Evolutionary conservation across 768 basidiomycete genomes (phyloP).

Genomic region (Strobilomyces echinocephalus): DNA sequence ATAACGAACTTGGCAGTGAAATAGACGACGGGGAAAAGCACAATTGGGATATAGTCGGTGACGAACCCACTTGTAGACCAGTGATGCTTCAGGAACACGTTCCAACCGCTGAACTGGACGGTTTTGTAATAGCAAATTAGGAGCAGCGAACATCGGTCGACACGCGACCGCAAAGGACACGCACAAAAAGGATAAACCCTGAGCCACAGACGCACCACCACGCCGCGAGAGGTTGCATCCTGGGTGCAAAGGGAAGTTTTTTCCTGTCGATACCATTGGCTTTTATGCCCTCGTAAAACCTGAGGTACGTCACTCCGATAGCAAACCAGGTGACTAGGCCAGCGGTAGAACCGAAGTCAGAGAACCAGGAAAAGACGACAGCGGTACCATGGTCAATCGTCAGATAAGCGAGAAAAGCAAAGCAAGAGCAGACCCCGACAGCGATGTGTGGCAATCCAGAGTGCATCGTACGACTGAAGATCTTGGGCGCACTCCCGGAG

Average conservation of each 20-base stretch:
- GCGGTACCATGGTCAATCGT: conserved; percentile 32
- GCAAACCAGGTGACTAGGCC: conserved; percentile 46
- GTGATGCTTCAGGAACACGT: conserved; percentile 33
- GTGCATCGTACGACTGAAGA: not conserved
- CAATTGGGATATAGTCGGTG: conserved; percentile 37
- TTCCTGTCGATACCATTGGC: not conserved
- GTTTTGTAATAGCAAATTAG: not conserved
- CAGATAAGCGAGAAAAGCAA: conserved; percentile 40
- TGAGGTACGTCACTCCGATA: conserved; percentile 42
- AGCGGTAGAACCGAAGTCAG: conserved; percentile 31
- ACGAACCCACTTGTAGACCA: conserved; percentile 36
- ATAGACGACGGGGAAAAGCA: conserved; percentile 46
- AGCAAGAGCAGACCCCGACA: conserved; percentile 24
- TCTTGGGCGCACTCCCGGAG: conserved; percentile 47
- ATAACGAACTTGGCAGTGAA: conserved; percentile 12
- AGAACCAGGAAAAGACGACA: conserved; percentile 40
- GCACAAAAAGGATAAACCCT: conserved; percentile 33
- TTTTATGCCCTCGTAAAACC: conserved; percentile 44
- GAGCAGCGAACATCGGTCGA: too few species aligned
- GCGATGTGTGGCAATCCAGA: conserved; percentile 10
- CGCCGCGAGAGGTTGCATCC: conserved; percentile 21
- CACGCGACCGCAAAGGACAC: not conserved
- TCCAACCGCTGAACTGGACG: conserved; percentile 35
- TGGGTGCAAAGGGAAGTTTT: too few species aligned
- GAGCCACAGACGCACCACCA: conserved; percentile 34